These are phyloP conservation scores for Salix caprea DNA, from an alignment of 345 rosid species.

Conservation along the genomic window DNA sequence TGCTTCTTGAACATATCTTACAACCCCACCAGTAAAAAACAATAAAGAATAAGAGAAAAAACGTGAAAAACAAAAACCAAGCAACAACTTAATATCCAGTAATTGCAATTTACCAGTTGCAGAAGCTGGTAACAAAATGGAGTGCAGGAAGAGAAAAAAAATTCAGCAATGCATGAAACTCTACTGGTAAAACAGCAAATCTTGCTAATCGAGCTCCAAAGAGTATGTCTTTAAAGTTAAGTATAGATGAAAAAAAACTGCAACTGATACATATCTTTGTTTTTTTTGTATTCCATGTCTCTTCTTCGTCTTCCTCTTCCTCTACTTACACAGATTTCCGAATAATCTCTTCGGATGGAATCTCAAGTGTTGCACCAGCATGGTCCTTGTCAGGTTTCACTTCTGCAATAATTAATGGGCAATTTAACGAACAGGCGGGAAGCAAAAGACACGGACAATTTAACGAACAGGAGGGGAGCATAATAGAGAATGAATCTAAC, in stretches of 20 bases:
- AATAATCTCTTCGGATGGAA: slow-evolving; percentile 70
- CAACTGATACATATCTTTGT: neutral
- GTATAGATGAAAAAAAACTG: neutral
- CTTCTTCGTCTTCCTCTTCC: neutral
- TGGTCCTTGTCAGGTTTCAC: slow-evolving; percentile 71
- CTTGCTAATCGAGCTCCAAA: neutral
- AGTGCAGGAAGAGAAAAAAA: neutral
- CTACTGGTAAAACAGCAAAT: neutral
- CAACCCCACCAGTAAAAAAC: neutral
- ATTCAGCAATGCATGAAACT: neutral
- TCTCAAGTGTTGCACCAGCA: slow-evolving; percentile 82
- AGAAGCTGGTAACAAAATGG: neutral
- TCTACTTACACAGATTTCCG: slow-evolving; percentile 37
- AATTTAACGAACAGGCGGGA: too few relatives aligned
- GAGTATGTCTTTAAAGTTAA: neutral
- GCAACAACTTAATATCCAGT: neutral
- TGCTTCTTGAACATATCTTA: neutral
- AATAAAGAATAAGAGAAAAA: neutral
- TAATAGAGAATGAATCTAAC: too few relatives aligned
- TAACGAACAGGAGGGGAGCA: slow-evolving; percentile 14
- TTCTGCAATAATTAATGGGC: slow-evolving; percentile 37
- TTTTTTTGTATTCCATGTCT: neutral
- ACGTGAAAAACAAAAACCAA: neutral
- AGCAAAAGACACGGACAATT: neutral
- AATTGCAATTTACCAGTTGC: neutral